These are phyloP conservation scores for Wickerhamiella domercqiae DNA, from an alignment of 805 yeast species.

Conservation along the genomic window DNA sequence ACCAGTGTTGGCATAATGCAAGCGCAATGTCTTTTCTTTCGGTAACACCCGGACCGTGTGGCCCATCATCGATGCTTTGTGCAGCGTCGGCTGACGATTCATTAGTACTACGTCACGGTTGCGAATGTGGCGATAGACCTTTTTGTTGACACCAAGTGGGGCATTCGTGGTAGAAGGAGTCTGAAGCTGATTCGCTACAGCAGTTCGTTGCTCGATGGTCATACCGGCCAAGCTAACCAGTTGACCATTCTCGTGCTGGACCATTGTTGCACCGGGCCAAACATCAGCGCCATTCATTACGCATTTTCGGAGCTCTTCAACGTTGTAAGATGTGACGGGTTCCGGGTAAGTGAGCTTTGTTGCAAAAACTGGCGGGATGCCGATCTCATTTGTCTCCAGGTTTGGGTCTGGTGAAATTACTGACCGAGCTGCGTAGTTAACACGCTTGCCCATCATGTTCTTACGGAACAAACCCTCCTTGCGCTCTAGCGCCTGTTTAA, in stretches of 20 bases:
- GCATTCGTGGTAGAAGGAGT: slow-evolving; percentile 40
- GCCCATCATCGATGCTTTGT: slow-evolving; percentile 99
- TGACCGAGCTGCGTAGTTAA: slow-evolving; percentile 96
- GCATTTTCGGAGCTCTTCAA: slow-evolving; percentile 79
- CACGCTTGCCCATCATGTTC: slow-evolving; percentile 99
- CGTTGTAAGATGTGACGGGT: slow-evolving; percentile 88
- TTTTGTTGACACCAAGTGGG: slow-evolving; percentile 52
- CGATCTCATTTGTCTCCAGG: slow-evolving; percentile 93
- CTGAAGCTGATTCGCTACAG: slow-evolving; percentile 82
- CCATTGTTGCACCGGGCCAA: slow-evolving; percentile 98
- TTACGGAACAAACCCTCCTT: slow-evolving; percentile 96
- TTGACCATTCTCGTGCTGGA: slow-evolving; percentile 90
- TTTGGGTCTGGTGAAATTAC: slow-evolving; percentile 99
- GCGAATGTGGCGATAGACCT: slow-evolving; percentile 85
- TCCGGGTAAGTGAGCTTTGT: slow-evolving; percentile 92
- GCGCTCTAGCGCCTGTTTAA: slow-evolving; percentile 94
- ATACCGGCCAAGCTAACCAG: slow-evolving; percentile 69
- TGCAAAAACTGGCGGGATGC: slow-evolving; percentile 98
- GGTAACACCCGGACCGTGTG: slow-evolving; percentile 94
- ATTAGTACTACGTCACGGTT: slow-evolving; percentile 91
- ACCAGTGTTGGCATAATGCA: slow-evolving; percentile 98
- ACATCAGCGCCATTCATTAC: slow-evolving; percentile 93
- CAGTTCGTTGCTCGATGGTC: slow-evolving; percentile 87
- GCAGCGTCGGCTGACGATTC: slow-evolving; percentile 99
- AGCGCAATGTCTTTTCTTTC: slow-evolving; percentile 88